phyloP scores from a whole-genome alignment of 768 basidiomycete species.

The Albatrellus ellisii region DNA sequence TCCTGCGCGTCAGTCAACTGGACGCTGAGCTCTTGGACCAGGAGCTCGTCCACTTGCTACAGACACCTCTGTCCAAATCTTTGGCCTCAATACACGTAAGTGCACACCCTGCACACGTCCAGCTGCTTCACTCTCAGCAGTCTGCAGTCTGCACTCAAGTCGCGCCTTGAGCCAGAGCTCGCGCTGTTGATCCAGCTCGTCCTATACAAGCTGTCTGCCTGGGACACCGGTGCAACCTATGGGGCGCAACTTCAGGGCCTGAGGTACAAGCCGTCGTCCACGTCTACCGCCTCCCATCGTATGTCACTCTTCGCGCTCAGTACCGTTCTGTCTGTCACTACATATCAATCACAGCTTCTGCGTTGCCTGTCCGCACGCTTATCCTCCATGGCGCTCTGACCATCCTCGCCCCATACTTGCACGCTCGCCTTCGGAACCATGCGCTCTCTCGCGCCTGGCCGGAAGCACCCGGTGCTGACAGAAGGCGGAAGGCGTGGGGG shows the following conservation, averaged over 20 bases:
- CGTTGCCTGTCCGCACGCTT: constrained; percentile 47
- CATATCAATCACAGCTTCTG: constrained; percentile 33
- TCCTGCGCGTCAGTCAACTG: constrained; percentile 78
- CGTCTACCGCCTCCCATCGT: constrained; percentile 2
- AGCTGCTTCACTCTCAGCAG: constrained; percentile 21
- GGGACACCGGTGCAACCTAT: constrained; percentile 71
- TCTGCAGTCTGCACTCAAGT: constrained; percentile 42
- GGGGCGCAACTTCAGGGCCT: constrained; percentile 76
- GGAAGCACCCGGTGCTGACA: constrained; percentile 73
- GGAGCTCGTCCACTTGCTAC: constrained; percentile 71
- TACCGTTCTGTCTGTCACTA: constrained; percentile 5
- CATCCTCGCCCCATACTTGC: constrained; percentile 65
- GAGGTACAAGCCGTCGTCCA: constrained; percentile 32
- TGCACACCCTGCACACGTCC: constrained; percentile 1
- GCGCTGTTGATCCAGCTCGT: constrained; percentile 52
- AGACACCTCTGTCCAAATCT: constrained; percentile 69
- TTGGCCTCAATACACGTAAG: constrained; percentile 56
- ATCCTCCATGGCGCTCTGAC: constrained; percentile 61
- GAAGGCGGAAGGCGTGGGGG: constrained; percentile 62
- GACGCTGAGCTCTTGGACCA: constrained; percentile 86
- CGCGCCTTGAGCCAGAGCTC: constrained; percentile 65
- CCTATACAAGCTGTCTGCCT: constrained; percentile 74
- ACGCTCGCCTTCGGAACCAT: constrained; percentile 56
- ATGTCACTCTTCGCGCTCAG: constrained; percentile 8
- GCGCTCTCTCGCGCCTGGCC: constrained; percentile 85